phyloP scores from a whole-genome alignment of 2,329 filamentous ascomycete species.

The Cordyceps fumosorosea region DNA sequence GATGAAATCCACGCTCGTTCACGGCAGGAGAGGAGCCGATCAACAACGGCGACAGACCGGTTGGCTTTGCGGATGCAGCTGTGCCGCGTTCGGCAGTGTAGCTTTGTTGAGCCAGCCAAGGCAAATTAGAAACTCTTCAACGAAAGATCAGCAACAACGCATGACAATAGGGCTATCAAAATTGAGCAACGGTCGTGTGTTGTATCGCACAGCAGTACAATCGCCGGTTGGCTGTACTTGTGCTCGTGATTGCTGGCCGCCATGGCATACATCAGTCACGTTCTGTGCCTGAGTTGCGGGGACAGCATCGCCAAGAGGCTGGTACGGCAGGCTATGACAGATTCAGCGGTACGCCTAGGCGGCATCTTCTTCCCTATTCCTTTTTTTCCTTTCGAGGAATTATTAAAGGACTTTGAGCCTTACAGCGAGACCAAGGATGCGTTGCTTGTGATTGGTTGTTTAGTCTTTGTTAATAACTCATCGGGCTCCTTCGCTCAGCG shows the following conservation, averaged over 20 bases:
- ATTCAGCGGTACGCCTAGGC: background rate
- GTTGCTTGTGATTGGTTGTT: background rate
- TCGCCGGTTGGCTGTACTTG: background rate
- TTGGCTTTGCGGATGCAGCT: background rate
- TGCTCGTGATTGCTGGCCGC: too few relatives aligned
- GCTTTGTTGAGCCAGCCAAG: background rate
- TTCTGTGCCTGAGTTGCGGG: background rate
- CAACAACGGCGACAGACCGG: background rate
- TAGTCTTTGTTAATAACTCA: background rate
- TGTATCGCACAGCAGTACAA: too few relatives aligned
- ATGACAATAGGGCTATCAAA: too few relatives aligned
- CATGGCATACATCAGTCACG: background rate
- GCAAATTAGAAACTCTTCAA: background rate
- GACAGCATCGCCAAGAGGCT: background rate
- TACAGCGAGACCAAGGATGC: too few relatives aligned
- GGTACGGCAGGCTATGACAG: background rate
- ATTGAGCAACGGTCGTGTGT: too few relatives aligned
- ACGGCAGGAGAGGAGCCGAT: background rate
- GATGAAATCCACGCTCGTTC: background rate
- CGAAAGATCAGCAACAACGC: background rate
- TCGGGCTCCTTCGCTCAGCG: background rate
- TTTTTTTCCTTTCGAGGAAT: background rate
- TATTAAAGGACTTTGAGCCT: too few relatives aligned
- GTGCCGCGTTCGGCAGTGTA: background rate
- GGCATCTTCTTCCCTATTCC: background rate